These are phyloP conservation scores for Podochytrium sp. DNA, from an alignment of 192 early-diverging fungal species.

Conservation along the genomic window DNA sequence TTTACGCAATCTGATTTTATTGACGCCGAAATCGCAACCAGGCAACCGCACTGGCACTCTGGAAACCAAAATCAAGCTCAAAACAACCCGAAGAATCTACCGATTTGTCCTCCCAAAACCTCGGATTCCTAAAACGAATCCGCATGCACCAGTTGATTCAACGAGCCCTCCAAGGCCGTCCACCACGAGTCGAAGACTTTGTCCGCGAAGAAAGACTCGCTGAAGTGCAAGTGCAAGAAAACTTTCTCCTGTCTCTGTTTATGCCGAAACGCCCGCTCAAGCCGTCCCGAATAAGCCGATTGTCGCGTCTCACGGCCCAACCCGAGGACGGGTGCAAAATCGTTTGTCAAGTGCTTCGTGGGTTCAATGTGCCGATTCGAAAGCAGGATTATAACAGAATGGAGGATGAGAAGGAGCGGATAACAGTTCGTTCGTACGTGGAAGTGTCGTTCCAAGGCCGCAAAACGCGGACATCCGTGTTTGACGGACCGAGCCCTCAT, in stretches of 20 bases:
- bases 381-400: conserved; percentile 24
- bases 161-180: conserved; percentile 35
- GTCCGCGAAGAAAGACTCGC: conserved; percentile 52
- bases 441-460: conserved; percentile 54
- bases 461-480: conserved; percentile 37
- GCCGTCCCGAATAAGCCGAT: conserved; percentile 41
- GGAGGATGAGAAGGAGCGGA: conserved; percentile 6
- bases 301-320: conserved; percentile 22
- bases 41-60: conserved; percentile 15
- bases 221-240: conserved; percentile 22
- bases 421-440: conserved; percentile 50
- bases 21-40: neutral
- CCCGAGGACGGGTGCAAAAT: conserved; percentile 49
- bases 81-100: neutral
- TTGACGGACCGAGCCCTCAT: conserved; percentile 53
- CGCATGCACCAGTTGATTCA: conserved; percentile 53
- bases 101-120: neutral
- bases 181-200: conserved; percentile 47
- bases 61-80: conserved; percentile 12
- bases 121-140: conserved; percentile 52
- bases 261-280: conserved; percentile 49
- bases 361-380: conserved; percentile 49
- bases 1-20: neutral
- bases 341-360: conserved; percentile 50
- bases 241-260: conserved; percentile 37